Evolutionary conservation across 129 eudicot genomes (phyloP), one percentile per base, ranked within the genome.

Genomic region (Smallanthus sonchifolius): DNA sequence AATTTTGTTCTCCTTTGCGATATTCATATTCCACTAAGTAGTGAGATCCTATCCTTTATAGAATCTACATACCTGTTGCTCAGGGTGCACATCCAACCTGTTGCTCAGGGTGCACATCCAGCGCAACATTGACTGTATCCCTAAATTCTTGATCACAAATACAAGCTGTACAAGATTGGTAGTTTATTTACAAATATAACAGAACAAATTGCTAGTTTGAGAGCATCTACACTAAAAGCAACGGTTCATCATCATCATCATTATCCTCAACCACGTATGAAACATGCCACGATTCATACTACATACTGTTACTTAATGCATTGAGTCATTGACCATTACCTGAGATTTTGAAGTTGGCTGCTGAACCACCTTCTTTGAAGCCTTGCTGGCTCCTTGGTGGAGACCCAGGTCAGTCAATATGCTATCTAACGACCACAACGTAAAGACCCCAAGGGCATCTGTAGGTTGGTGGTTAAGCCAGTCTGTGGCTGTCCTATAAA

Each of bases 391-490:
- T 24, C 30, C 30, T 24, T 24, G 30, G 14, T 81, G 88, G 64
- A 35, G 75, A 45, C 78, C 82, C 56, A 81, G 73, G 66, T 86
- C 88, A 67, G 78, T 63, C 51, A 80, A 15, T 61, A 86, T 70
- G 79, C 74, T 78, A 57, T 86, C 86, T 52, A 84, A 64, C 28
- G 67, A 75, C 84, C 82, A 81, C 67, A 83, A 14, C 30, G 73
- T 82, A 62, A 84, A 78, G 14, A 79, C 72, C 15, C 72, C 79
- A 43, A 43, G 84, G 5, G 86, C 86, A 2, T 84, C 88, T 4
- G 67, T 34, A 38, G 91, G 79, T 54, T 71, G 88, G 36, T 72
- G 66, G 75, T 63, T 81, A 44, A 86, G 84, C 91, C 88, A 83
- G 55, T 83, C 86, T 8, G 49, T 70, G n/a, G 91, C 73, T 59